A percentile compares a stretch with the other conserved stretches of the same genome.
phyloP scores from a whole-genome alignment of 441 rosid genomes.

The Gossypium davidsonii region DNA sequence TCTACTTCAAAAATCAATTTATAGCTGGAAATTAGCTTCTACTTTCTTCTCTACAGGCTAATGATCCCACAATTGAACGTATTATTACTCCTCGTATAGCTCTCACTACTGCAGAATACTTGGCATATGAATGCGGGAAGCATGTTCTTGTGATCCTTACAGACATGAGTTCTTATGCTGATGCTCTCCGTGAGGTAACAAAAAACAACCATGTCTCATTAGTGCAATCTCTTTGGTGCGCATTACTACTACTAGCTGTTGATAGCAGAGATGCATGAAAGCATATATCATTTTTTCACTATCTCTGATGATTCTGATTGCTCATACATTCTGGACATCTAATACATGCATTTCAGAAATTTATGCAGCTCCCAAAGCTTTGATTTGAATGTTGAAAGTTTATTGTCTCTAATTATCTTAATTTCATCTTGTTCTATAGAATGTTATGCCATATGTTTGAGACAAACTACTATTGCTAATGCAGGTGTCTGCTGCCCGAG shows the following conservation, averaged over 20 bases:
- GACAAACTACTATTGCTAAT: slow-evolving; percentile 19
- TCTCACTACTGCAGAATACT: slow-evolving; percentile 83
- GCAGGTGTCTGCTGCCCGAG: slow-evolving; percentile 98
- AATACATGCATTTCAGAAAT: neutral
- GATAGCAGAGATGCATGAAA: neutral
- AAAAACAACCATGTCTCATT: neutral
- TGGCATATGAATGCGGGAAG: slow-evolving; percentile 99
- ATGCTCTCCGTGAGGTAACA: slow-evolving; percentile 98
- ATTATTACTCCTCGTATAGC: slow-evolving; percentile 95
- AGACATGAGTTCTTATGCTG: slow-evolving; percentile 98
- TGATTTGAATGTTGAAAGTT: neutral
- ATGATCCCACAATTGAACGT: slow-evolving; percentile 97
- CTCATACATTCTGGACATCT: neutral
- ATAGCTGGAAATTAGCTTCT: neutral
- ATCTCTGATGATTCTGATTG: neutral
- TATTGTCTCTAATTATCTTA: neutral
- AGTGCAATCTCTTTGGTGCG: neutral
- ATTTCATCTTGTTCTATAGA: neutral
- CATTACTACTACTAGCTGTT: neutral
- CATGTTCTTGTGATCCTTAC: slow-evolving; percentile 93
- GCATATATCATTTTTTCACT: neutral
- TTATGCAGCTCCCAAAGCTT: neutral
- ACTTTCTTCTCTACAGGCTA: slow-evolving; percentile 51
- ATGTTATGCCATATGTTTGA: neutral
- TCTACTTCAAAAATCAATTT: neutral